These are phyloP conservation scores for Inonotus obliquus DNA, from an alignment of 1,284 basidiomycete species.

Conservation along the genomic window DNA sequence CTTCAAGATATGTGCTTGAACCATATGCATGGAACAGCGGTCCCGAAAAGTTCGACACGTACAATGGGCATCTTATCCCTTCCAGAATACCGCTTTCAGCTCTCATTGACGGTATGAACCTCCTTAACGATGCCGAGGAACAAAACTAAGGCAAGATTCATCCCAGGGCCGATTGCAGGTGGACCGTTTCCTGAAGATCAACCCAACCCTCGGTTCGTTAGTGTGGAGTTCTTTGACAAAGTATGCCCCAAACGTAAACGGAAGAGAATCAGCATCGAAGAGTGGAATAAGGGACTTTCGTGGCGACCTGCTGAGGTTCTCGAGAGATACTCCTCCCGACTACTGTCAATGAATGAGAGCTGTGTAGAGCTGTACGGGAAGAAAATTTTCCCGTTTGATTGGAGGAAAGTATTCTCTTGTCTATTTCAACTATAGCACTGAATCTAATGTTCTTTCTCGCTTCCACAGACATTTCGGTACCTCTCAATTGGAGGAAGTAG, in stretches of 20 bases:
- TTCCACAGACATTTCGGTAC: conserved; percentile 9
- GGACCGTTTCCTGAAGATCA: conserved; percentile 10
- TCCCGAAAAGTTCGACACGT: conserved; percentile 4
- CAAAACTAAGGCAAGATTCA: not conserved
- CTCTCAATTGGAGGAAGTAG: conserved; percentile 24
- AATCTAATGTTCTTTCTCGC: not conserved
- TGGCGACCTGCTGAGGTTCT: conserved; percentile 7
- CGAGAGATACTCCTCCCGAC: conserved; percentile 14
- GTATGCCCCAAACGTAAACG: conserved; percentile 16
- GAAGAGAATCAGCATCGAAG: not conserved
- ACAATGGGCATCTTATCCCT: conserved; percentile 16
- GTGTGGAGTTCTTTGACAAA: conserved; percentile 12
- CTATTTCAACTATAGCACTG: not conserved
- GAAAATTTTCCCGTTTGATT: conserved; percentile 12
- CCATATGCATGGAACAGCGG: conserved; percentile 15
- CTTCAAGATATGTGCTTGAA: conserved; percentile 15
- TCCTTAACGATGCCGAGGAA: not conserved
- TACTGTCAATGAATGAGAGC: conserved; percentile 8
- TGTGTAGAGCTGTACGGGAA: conserved; percentile 17
- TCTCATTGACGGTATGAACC: conserved; percentile 11
- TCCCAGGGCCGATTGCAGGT: conserved; percentile 17
- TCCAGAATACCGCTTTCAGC: conserved; percentile 19
- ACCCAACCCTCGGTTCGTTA: conserved; percentile 15
- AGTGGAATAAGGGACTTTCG: conserved; percentile 7
- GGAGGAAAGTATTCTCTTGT: not conserved